Conservation (phyloP, 352 stramenopile genomes). For the Blastocystis hominis region DNA sequence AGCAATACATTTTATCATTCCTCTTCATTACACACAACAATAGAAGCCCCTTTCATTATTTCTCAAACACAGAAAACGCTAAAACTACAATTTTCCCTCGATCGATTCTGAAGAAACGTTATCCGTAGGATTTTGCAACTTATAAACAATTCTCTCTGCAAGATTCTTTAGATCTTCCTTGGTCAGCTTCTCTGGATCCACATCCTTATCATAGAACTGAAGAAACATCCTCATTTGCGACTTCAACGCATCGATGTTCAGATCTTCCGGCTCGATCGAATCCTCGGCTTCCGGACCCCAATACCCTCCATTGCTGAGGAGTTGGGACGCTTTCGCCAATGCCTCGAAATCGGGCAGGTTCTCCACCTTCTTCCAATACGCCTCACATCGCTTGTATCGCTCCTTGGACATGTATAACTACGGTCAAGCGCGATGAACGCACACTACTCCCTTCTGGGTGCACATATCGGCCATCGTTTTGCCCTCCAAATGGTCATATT, state of each 20-base stretch:
- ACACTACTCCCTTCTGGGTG: neutral
- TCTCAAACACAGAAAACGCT: neutral
- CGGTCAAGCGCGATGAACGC: no score
- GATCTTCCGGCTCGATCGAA: neutral
- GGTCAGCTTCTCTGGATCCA: neutral
- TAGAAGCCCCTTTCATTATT: no score
- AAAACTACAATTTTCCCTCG: neutral
- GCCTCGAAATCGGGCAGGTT: constrained; percentile 24
- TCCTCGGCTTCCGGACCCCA: constrained; percentile 39
- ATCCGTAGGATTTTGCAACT: neutral
- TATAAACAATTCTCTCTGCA: no score
- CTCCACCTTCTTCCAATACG: constrained; percentile 28
- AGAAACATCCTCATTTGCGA: constrained; percentile 44
- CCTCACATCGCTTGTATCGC: constrained; percentile 25
- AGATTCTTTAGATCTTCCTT: neutral
- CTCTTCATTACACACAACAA: no score
- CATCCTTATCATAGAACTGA: neutral
- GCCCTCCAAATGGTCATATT: constrained; percentile 54
- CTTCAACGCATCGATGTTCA: constrained; percentile 51
- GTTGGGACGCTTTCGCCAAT: constrained; percentile 18
- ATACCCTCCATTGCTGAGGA: constrained; percentile 21
- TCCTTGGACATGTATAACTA: constrained; percentile 52
- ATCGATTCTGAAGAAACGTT: neutral
- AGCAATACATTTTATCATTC: no score
- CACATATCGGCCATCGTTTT: constrained; percentile 54